Percentiles rank a stretch among this genome's conserved stretches.
phyloP scores from a whole-genome alignment of 441 rosid genomes.

The Capsella rubella region DNA sequence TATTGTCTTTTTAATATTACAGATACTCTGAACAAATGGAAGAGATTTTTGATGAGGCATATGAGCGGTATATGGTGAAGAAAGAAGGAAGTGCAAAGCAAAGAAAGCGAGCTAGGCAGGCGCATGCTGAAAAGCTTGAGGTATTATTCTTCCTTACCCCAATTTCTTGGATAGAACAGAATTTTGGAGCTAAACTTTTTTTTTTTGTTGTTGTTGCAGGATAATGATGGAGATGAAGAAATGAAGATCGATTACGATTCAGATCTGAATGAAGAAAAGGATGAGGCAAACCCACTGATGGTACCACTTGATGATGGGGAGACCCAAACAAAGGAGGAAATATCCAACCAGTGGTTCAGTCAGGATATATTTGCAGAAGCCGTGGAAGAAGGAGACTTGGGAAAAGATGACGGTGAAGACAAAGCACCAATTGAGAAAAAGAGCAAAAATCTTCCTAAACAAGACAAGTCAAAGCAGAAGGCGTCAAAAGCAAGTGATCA shows the following conservation, averaged over 20 bases:
- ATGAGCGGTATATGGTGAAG: constrained; percentile 69
- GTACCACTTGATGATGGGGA: constrained; percentile 74
- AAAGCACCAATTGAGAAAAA: constrained; percentile 52
- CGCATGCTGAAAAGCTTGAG: constrained; percentile 69
- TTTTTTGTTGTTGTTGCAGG: constrained; percentile 57
- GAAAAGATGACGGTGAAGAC: constrained; percentile 57
- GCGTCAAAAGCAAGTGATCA: constrained; percentile 37
- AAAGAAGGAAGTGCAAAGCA: constrained; percentile 82
- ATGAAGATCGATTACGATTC: constrained; percentile 69
- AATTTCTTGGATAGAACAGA: not conserved
- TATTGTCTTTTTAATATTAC: constrained; percentile 38
- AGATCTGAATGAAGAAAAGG: constrained; percentile 63
- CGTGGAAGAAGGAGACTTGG: constrained; percentile 81
- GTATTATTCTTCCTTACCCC: constrained; percentile 43
- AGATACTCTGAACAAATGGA: constrained; percentile 86
- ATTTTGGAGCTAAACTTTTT: constrained; percentile 1
- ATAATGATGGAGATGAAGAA: constrained; percentile 51
- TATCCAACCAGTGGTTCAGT: constrained; percentile 81
- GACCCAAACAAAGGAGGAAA: constrained; percentile 71
- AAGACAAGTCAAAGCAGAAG: constrained; percentile 50
- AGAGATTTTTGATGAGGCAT: constrained; percentile 76
- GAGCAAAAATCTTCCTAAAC: constrained; percentile 37
- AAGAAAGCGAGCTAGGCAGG: constrained; percentile 80
- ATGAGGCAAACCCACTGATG: constrained; percentile 84
- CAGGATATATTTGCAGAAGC: constrained; percentile 91